Base-by-base conservation (phyloP, 345 rosid genomes). In the Eucalyptus cloeziana region DNA sequence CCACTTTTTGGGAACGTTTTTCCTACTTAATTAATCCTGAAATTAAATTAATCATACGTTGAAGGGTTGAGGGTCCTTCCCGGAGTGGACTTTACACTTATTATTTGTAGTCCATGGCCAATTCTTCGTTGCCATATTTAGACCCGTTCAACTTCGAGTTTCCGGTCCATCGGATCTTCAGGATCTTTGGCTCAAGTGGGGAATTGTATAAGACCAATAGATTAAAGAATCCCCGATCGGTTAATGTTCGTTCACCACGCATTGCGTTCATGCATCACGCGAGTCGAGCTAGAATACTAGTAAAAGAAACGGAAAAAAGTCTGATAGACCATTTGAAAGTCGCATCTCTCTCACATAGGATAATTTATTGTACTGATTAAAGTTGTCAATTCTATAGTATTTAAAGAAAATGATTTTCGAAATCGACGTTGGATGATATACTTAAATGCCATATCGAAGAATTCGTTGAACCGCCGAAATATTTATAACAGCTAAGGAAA, bases 301-400 rank as follows among this genome's bases (percentile, higher is more conserved):
- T 31, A 3, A 33, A 10, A 17, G 7, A 17, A 37, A 19, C 1
- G 5, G 9, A 31, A 69, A 69, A 16, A 14, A 14, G 6, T 22
- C 27, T 19, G 44, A 71, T 33, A 3, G 3, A 17, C 2, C 13
- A 7, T 71, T 33, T 19, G 44, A 71, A 71, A 56, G 27, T 4
- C 30, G 0, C 13, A 56, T 56, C 4, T 56, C 6, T 56, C 4
- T 56, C 21, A 3, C 2, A 0, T n/a, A n/a, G 0, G 9, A 7
- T 6, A n/a, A n/a, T 30, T n/a, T 16, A n/a, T 67, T n/a, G 4
- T 31, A 67, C 5, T 1, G 3, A 31, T 31, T 67, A 7, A 67
- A n/a, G 19, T 31, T 8, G 10, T 14, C 22, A 0, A n/a, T 67
- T 64, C 10, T 11, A 31, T 7, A 4, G 16, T 16, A 31, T 8